A percentile compares a stretch with the other conserved stretches of the same genome.
Evolutionary conservation across 1,284 basidiomycete species (phyloP).

Genomic region (Leccinum glutinopallens): DNA sequence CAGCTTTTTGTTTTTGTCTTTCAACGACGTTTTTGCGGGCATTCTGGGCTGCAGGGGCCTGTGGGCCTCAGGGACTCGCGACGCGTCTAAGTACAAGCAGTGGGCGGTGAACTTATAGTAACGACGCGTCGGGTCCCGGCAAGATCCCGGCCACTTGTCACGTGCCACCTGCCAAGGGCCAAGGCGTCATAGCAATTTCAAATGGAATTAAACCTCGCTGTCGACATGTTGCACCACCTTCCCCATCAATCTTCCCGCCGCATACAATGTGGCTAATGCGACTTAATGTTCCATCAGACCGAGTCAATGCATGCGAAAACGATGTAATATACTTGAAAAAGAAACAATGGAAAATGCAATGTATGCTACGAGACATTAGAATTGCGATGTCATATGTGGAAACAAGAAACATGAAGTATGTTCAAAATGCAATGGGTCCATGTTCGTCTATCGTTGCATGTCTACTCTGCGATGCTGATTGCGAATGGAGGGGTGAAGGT

Average conservation of each 20-base stretch:
- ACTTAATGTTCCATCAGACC: background rate
- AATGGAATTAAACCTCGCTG: background rate
- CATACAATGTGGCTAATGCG: slow-evolving; percentile 5
- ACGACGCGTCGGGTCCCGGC: background rate
- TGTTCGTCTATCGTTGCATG: slow-evolving; percentile 40
- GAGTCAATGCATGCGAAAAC: slow-evolving; percentile 9
- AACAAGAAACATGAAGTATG: slow-evolving; percentile 5
- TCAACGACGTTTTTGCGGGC: slow-evolving; percentile 18
- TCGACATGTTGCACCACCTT: background rate
- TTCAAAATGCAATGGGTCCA: slow-evolving; percentile 24
- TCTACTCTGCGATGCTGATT: slow-evolving; percentile 32
- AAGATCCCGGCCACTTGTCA: slow-evolving; percentile 11
- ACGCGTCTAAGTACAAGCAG: slow-evolving; percentile 10
- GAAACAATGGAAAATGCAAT: slow-evolving; percentile 11
- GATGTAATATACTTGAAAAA: slow-evolving; percentile 14
- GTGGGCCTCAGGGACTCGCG: slow-evolving; percentile 9
- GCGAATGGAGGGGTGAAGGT: slow-evolving; percentile 33
- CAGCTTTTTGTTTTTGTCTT: slow-evolving; percentile 26
- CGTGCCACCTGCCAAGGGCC: slow-evolving; percentile 8
- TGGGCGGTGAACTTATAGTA: background rate
- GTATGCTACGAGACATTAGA: slow-evolving; percentile 8
- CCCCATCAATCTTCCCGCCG: background rate
- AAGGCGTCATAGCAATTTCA: background rate
- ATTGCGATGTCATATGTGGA: slow-evolving; percentile 10
- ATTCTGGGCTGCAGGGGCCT: slow-evolving; percentile 19